Conservation (phyloP, 2,329 filamentous ascomycete species). For the Alternaria sp. region DNA sequence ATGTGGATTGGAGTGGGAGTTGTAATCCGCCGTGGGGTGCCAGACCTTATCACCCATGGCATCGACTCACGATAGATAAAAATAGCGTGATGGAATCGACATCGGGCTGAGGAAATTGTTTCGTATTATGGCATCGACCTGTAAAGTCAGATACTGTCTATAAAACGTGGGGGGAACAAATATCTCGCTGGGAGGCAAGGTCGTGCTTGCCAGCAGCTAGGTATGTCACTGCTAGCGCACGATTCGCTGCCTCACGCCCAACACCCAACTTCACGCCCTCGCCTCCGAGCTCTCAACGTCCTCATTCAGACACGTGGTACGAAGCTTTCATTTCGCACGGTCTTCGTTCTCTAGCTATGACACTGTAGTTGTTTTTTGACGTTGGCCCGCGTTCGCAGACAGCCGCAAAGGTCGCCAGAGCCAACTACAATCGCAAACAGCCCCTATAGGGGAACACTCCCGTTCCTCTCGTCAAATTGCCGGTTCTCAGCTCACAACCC, state of each 20-base stretch:
- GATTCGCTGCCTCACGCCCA: slow-evolving; percentile 16
- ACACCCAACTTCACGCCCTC: slow-evolving; percentile 4
- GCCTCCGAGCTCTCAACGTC: slow-evolving; percentile 20
- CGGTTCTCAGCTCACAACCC: slow-evolving; percentile 17
- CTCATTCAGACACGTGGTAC: slow-evolving; percentile 12
- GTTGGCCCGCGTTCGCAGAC: slow-evolving; percentile 16
- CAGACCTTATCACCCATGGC: slow-evolving; percentile 23
- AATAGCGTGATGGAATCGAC: not conserved
- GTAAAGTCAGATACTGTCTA: not conserved
- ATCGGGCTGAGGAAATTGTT: slow-evolving; percentile 6
- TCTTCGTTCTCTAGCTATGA: not conserved
- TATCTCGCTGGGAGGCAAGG: not conserved
- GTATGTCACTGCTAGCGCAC: slow-evolving; percentile 22
- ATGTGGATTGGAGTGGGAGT: slow-evolving; percentile 14
- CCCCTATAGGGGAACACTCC: slow-evolving; percentile 1
- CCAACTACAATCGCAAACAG: slow-evolving; percentile 2
- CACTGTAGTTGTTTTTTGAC: slow-evolving; percentile 9
- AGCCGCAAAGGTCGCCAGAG: slow-evolving; percentile 7
- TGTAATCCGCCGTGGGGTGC: slow-evolving; percentile 26
- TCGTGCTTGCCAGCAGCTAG: slow-evolving; percentile 1
- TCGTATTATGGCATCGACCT: slow-evolving; percentile 2
- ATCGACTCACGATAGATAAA: slow-evolving; percentile 1
- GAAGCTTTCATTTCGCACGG: not conserved
- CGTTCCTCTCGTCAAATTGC: slow-evolving; percentile 11
- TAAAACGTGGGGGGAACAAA: slow-evolving; percentile 10